Conservation (phyloP, 1,139 yeast species). For the Debaryomyces coudertii region DNA sequence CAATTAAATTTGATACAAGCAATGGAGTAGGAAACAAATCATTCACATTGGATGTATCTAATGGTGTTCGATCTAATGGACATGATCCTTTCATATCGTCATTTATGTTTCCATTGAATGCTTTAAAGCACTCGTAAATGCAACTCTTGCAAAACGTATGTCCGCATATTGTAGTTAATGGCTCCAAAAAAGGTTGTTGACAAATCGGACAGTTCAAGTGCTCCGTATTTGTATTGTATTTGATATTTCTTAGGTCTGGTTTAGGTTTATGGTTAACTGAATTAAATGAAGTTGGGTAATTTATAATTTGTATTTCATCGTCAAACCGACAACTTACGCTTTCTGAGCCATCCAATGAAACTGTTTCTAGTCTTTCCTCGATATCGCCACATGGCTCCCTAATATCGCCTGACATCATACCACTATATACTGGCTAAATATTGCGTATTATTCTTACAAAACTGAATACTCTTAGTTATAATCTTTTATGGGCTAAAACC, state of each 20-base stretch:
- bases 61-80: constrained; percentile 64
- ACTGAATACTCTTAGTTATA: not conserved
- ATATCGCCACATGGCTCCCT: not conserved
- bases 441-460: not conserved
- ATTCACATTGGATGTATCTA: constrained; percentile 38
- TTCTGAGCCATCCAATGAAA: not conserved
- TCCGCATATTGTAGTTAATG: constrained; percentile 60
- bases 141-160: constrained; percentile 62
- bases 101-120: constrained; percentile 19
- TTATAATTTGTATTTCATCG: constrained; percentile 13
- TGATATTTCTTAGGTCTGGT: constrained; percentile 40
- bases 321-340: constrained; percentile 9
- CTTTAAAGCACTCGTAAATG: constrained; percentile 49
- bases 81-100: constrained; percentile 43
- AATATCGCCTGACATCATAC: constrained; percentile 1
- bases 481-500: not conserved
- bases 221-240: constrained; percentile 46
- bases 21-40: constrained; percentile 66
- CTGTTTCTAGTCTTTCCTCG: not conserved
- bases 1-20: constrained; percentile 60
- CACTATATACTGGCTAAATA: not conserved
- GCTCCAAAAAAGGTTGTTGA: constrained; percentile 57
- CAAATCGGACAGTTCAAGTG: constrained; percentile 63
- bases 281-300: constrained; percentile 25
- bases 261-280: constrained; percentile 18